phyloP scores from a whole-genome alignment of 495 filamentous ascomycete species.

The Annulohypoxylon bovei region DNA sequence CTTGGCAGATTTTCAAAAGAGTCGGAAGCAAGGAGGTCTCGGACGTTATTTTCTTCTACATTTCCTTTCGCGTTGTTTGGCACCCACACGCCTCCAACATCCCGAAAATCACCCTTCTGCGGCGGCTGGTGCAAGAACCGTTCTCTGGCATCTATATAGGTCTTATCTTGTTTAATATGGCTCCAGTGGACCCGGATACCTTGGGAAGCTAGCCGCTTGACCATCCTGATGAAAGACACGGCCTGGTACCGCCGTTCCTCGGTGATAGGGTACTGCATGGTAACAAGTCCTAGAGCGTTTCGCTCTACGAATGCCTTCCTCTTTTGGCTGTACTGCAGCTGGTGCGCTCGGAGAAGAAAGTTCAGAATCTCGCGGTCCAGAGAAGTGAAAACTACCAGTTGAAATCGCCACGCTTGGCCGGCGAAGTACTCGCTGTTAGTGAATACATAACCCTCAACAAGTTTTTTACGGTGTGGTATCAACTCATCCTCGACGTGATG shows the following conservation, averaged over 20 bases:
- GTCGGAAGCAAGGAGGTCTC: neutral
- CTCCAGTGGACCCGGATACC: constrained; percentile 17
- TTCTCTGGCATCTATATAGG: neutral
- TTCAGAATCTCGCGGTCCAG: neutral
- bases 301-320: constrained; percentile 2
- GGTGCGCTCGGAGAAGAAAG: constrained; percentile 5
- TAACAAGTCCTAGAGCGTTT: neutral
- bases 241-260: constrained; percentile 14
- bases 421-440: constrained; percentile 31
- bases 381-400: neutral
- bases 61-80: neutral
- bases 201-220: constrained; percentile 3
- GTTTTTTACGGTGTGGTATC: constrained; percentile 3
- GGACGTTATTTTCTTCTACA: neutral
- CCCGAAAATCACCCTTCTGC: neutral
- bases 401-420: constrained; percentile 12
- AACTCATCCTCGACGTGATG: neutral
- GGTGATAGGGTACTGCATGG: constrained; percentile 7
- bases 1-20: neutral
- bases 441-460: neutral
- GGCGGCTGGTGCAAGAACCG: neutral
- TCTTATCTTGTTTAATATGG: neutral
- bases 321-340: constrained; percentile 1
- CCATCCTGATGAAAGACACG: neutral
- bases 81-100: neutral